Conservation (phyloP, 345 rosid species). For the Chamaenerion angustifolium region DNA sequence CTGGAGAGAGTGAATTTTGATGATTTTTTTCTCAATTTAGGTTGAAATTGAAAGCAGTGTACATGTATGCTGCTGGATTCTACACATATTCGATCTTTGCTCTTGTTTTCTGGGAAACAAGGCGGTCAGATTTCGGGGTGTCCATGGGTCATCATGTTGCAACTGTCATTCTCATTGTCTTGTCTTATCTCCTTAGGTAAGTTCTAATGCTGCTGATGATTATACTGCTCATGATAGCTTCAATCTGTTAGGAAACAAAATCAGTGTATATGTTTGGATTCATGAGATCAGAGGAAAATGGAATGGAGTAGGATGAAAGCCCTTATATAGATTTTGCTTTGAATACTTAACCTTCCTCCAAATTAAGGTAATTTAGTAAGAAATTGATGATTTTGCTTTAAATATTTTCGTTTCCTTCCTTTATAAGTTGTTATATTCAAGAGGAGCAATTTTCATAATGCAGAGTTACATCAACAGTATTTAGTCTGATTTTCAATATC, state of each 20-base stretch:
- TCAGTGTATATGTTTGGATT: too few species aligned
- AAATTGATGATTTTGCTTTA: neutral
- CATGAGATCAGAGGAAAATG: too few species aligned
- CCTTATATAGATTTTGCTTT: too few species aligned
- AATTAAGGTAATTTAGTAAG: too few species aligned
- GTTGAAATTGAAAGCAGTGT: slow-evolving; percentile 68
- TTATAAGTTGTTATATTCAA: too few species aligned
- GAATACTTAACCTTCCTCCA: too few species aligned
- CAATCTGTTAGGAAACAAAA: too few species aligned
- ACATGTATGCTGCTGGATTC: slow-evolving; percentile 89
- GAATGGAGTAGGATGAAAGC: too few species aligned
- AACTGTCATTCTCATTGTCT: slow-evolving; percentile 56
- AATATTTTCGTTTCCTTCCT: too few species aligned
- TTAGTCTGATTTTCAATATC: neutral
- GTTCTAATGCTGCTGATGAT: neutral
- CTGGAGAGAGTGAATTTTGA: neutral
- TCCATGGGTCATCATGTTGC: slow-evolving; percentile 95
- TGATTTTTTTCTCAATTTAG: slow-evolving; percentile 25
- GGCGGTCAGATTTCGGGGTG: slow-evolving; percentile 95
- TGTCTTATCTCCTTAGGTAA: slow-evolving; percentile 75
- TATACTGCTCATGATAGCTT: too few species aligned
- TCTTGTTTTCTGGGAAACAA: slow-evolving; percentile 91
- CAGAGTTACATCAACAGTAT: too few species aligned
- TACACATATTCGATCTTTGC: slow-evolving; percentile 91
- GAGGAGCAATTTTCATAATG: too few species aligned